Percentiles rank a stretch among this genome's conserved stretches.
phyloP scores from a whole-genome alignment of 345 rosid species.

The Cardamine chenopodiifolia region DNA sequence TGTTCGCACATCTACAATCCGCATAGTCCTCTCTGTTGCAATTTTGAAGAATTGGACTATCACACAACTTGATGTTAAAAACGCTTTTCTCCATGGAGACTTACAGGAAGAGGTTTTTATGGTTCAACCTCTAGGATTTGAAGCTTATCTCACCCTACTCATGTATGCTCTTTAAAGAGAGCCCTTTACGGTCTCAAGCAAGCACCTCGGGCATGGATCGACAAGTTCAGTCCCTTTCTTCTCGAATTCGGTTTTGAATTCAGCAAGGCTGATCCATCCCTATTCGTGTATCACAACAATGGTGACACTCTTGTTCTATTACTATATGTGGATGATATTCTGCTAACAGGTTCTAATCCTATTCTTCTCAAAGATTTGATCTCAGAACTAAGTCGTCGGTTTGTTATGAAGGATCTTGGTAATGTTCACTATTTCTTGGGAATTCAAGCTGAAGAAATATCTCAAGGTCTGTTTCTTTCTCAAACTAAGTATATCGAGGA shows the following conservation, averaged over 20 bases:
- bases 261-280: background rate
- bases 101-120: background rate
- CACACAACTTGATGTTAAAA: background rate
- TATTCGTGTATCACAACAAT: background rate
- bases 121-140: background rate
- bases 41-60: background rate
- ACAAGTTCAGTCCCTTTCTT: background rate
- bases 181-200: background rate
- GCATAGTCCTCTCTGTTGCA: fast-evolving
- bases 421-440: too few relatives aligned
- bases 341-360: too few relatives aligned
- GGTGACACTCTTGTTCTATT: background rate
- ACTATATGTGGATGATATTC: too few relatives aligned
- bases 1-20: fast-evolving
- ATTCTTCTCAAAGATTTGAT: too few relatives aligned
- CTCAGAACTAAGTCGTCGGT: too few relatives aligned
- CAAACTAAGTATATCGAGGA: too few relatives aligned
- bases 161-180: background rate
- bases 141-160: fast-evolving
- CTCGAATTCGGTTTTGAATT: background rate
- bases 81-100: background rate
- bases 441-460: too few relatives aligned
- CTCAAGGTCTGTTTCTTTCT: too few relatives aligned
- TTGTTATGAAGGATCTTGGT: too few relatives aligned
- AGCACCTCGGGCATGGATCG: background rate